Conservation (phyloP, 2,329 filamentous ascomycete species). For the Paraphaeosphaeria minitans region DNA sequence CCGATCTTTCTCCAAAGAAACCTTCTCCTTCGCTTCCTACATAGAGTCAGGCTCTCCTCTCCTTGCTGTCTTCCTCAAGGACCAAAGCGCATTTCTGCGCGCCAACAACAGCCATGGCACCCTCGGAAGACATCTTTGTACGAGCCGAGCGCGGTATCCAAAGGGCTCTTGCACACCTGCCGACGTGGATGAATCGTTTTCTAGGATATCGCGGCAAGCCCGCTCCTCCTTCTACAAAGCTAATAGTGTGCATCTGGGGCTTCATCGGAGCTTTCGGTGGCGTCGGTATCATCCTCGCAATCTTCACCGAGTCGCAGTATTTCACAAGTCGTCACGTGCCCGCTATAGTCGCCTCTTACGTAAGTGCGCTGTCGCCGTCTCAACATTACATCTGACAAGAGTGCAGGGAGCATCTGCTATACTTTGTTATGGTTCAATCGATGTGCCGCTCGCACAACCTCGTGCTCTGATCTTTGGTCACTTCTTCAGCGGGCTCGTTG, state of each 20-base stretch:
- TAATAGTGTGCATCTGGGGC: constrained; percentile 48
- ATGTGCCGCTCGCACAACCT: constrained; percentile 53
- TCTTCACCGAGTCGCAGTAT: constrained; percentile 48
- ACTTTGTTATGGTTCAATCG: constrained; percentile 53
- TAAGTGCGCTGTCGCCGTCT: constrained; percentile 23
- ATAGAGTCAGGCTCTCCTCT: not conserved
- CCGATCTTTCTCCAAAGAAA: not conserved
- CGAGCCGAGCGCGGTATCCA: constrained; percentile 38
- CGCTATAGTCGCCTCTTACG: constrained; percentile 49
- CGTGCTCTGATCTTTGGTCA: constrained; percentile 53
- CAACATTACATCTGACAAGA: constrained; percentile 11
- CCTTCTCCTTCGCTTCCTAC: not conserved
- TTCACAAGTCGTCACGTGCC: constrained; percentile 48
- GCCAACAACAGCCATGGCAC: not conserved
- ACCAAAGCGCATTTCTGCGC: constrained; percentile 12
- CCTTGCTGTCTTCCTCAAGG: constrained; percentile 2
- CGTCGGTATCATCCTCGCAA: constrained; percentile 48
- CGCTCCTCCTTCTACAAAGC: constrained; percentile 30
- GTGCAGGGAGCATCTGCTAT: constrained; percentile 52
- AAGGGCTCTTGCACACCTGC: constrained; percentile 54
- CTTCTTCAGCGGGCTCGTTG: constrained; percentile 50
- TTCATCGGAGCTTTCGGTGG: constrained; percentile 52
- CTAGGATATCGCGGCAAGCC: constrained; percentile 54
- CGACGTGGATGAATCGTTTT: constrained; percentile 69
- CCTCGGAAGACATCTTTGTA: constrained; percentile 28